Conservation (phyloP, 495 filamentous ascomycete genomes). For the Evansstolkia leycettana region DNA sequence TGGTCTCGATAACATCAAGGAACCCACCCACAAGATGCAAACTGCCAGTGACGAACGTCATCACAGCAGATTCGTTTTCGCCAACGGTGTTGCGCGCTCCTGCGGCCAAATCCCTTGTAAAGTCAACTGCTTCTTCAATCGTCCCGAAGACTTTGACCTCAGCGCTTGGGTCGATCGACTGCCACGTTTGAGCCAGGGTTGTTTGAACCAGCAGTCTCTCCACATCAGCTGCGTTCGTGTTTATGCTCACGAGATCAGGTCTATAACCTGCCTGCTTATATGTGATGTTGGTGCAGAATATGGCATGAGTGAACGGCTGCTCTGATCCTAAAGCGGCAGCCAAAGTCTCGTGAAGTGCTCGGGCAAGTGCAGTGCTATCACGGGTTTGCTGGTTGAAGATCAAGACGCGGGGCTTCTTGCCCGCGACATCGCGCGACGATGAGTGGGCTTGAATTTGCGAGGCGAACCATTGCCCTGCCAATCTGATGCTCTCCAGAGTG, state of each 20-base stretch:
- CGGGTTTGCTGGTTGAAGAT: slow-evolving; percentile 96
- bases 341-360: slow-evolving; percentile 56
- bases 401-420: slow-evolving; percentile 45
- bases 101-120: slow-evolving; percentile 42
- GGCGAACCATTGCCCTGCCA: slow-evolving; percentile 73
- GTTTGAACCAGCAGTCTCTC: slow-evolving; percentile 61
- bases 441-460: slow-evolving; percentile 31
- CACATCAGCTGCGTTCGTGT: slow-evolving; percentile 54
- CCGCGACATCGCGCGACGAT: slow-evolving; percentile 33
- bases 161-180: slow-evolving; percentile 45
- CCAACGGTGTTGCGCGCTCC: slow-evolving; percentile 17
- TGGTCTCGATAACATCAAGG: slow-evolving; percentile 63
- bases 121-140: slow-evolving; percentile 76
- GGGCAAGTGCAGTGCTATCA: slow-evolving; percentile 52
- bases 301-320: slow-evolving; percentile 59
- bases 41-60: slow-evolving; percentile 66
- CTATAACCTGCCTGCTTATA: slow-evolving; percentile 58
- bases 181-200: slow-evolving; percentile 62
- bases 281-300: slow-evolving; percentile 87
- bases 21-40: slow-evolving; percentile 79
- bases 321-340: slow-evolving; percentile 38
- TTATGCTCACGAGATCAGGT: slow-evolving; percentile 66
- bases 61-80: slow-evolving; percentile 27
- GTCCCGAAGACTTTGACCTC: slow-evolving; percentile 56
- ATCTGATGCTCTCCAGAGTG: slow-evolving; percentile 73